These are phyloP conservation scores for Herpotrichia juniperi DNA, from an alignment of 2,329 filamentous ascomycete species.

Conservation along the genomic window DNA sequence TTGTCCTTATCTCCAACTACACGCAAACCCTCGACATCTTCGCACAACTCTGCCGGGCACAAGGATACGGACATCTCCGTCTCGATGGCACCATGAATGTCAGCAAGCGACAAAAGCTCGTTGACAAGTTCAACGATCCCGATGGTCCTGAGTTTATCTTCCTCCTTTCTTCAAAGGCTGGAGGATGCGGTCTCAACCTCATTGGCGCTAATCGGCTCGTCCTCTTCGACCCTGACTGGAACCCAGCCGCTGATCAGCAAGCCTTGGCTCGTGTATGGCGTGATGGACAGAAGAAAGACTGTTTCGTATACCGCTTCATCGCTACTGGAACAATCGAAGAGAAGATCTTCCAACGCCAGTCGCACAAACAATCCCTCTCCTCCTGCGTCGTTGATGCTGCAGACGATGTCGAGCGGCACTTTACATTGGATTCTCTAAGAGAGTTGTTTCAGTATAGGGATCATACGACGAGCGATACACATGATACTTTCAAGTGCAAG, in stretches of 20 bases:
- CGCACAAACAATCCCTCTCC: conserved; percentile 95
- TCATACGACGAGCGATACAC: conserved; percentile 87
- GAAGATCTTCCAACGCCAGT: conserved; percentile 98
- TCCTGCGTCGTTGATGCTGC: conserved; percentile 96
- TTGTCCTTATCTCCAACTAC: conserved; percentile 98
- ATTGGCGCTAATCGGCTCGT: conserved; percentile 94
- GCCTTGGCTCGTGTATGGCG: conserved; percentile 97
- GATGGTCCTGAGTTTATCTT: conserved; percentile 91
- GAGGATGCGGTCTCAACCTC: conserved; percentile 93
- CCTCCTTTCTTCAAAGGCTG: conserved; percentile 93
- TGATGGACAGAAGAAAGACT: conserved; percentile 98
- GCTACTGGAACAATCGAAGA: conserved; percentile 97
- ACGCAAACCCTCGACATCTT: conserved; percentile 96
- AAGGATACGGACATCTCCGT: conserved; percentile 83
- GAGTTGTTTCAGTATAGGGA: conserved; percentile 93
- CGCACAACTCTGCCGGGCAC: conserved; percentile 83
- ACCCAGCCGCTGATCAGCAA: conserved; percentile 96
- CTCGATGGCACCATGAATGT: conserved; percentile 98
- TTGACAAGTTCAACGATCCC: conserved; percentile 97
- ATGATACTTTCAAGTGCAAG: conserved; percentile 99
- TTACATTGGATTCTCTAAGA: conserved; percentile 85
- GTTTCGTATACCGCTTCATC: conserved; percentile 99
- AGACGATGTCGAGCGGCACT: conserved; percentile 96
- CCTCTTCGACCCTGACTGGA: conserved; percentile 94
- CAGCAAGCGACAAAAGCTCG: conserved; percentile 93